These are phyloP conservation scores for Avicennia marina DNA, from an alignment of 257 asterid species.

Conservation along the genomic window DNA sequence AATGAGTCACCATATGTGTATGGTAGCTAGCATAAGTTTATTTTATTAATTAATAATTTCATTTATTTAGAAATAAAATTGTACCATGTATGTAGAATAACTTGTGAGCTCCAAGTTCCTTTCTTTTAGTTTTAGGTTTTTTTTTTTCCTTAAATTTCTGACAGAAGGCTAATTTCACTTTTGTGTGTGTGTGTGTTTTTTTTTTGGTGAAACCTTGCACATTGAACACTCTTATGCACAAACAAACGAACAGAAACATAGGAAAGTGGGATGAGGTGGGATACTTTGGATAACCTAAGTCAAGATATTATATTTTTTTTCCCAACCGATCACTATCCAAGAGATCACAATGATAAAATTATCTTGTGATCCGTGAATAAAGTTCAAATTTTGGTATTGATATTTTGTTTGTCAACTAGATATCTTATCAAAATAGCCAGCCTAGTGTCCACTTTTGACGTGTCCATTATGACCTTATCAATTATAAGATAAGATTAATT, in stretches of 20 bases:
- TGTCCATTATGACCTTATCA: slow-evolving; percentile 11
- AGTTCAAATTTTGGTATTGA: too few relatives aligned
- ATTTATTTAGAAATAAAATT: too few relatives aligned
- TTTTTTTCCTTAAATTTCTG: too few relatives aligned
- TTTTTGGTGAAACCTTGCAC: neutral
- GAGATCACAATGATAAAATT: neutral
- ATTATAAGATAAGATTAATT: neutral
- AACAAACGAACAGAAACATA: neutral
- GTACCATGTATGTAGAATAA: too few relatives aligned
- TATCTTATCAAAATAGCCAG: slow-evolving; percentile 1
- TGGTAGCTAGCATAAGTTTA: too few relatives aligned
- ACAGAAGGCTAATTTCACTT: too few relatives aligned
- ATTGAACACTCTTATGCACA: neutral
- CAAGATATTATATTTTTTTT: neutral
- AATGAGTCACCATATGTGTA: too few relatives aligned
- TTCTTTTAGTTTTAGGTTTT: too few relatives aligned
- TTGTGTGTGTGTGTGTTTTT: too few relatives aligned
- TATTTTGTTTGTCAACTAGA: neutral
- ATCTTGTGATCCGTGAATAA: neutral
- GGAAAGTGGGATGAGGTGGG: slow-evolving; percentile 12
- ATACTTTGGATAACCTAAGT: slow-evolving; percentile 11
- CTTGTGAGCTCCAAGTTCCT: too few relatives aligned
- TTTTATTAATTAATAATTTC: too few relatives aligned
- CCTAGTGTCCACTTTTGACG: neutral
- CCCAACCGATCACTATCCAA: neutral